Base-by-base conservation (phyloP, 2,329 filamentous ascomycete genomes). In the Dendrostoma leiphaemia region DNA sequence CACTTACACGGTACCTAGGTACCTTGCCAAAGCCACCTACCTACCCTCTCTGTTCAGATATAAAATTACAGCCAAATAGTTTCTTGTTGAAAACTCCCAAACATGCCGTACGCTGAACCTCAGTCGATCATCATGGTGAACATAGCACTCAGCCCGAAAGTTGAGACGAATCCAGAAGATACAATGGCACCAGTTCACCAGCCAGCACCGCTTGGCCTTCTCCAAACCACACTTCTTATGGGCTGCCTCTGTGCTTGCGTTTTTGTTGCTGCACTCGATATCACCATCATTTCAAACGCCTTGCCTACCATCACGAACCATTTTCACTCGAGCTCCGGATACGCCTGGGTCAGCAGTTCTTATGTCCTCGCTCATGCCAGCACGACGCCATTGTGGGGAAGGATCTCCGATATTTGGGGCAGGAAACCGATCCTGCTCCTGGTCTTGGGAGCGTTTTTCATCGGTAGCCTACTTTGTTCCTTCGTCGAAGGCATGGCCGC, bases 281-380 rank as follows among this genome's bases (percentile, higher is more conserved):
- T 77, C 48, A 87, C 84, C 28, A 86, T 88, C 64, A 75, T 89
- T 61, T 79, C 86, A 10, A 88, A 85, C 0, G 83, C 85, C 6
- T 75, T 88, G 5, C 85, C 86, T 0, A 84, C 83, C 13, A 89
- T 90, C 59, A 77, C 82, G 5, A 69, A 71, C 31, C 76, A 88
- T 56, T 81, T 92, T 57, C 65, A 83, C 41, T 88, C 87, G 6
- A 82, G 82, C 3, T 74, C 81, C 15, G 88, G 88, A 23, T 92
- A 91, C 69, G 81, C 85, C 48, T 92, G 89, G 90, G 85, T 93
- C 58, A 89, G 89, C 13, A 84, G 81, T 34, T 83, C 88, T 3
- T 93, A 89, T 64, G 75, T 91, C 6, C 80, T 92, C 10, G 86
- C 84, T 52, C 86, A 84, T 64, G 84, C 87, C 1, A 81, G 76